phyloP scores from a whole-genome alignment of 2,329 filamentous ascomycete species.

The Tolypocladium tundrense region DNA sequence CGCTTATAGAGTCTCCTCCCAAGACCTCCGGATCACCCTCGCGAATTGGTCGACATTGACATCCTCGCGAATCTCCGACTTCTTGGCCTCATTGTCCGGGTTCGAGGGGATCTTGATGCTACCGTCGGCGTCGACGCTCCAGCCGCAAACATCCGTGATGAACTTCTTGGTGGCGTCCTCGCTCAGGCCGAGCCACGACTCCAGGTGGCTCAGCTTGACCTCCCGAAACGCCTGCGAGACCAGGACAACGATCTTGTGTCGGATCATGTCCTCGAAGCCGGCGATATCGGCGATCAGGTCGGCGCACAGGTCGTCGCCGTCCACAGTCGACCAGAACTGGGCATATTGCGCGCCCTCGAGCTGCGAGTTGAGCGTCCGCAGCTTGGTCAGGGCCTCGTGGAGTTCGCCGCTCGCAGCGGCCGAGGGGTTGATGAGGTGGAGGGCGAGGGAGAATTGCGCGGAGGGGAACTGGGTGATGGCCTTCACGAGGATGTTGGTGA shows the following conservation, averaged over 20 bases:
- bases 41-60: slow-evolving; percentile 84
- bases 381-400: slow-evolving; percentile 82
- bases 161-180: slow-evolving; percentile 64
- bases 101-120: slow-evolving; percentile 74
- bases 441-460: slow-evolving; percentile 85
- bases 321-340: slow-evolving; percentile 85
- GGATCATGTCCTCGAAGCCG: slow-evolving; percentile 90
- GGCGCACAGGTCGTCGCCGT: slow-evolving; percentile 90
- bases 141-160: slow-evolving; percentile 75
- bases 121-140: slow-evolving; percentile 61
- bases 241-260: slow-evolving; percentile 79
- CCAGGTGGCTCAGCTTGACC: slow-evolving; percentile 56
- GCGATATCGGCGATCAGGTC: slow-evolving; percentile 89
- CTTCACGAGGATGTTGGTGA: slow-evolving; percentile 99
- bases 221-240: slow-evolving; percentile 73
- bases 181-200: slow-evolving; percentile 66
- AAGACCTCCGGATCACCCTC: slow-evolving; percentile 71
- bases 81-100: slow-evolving; percentile 95
- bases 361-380: slow-evolving; percentile 72
- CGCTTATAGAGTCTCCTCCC: slow-evolving; percentile 54
- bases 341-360: slow-evolving; percentile 86
- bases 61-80: slow-evolving; percentile 88
- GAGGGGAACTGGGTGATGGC: slow-evolving; percentile 94
- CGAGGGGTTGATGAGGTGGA: slow-evolving; percentile 85
- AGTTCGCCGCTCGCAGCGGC: slow-evolving; percentile 58